Conservation (phyloP, 148 eudicot genomes). For the Chenopodium formosanum region DNA sequence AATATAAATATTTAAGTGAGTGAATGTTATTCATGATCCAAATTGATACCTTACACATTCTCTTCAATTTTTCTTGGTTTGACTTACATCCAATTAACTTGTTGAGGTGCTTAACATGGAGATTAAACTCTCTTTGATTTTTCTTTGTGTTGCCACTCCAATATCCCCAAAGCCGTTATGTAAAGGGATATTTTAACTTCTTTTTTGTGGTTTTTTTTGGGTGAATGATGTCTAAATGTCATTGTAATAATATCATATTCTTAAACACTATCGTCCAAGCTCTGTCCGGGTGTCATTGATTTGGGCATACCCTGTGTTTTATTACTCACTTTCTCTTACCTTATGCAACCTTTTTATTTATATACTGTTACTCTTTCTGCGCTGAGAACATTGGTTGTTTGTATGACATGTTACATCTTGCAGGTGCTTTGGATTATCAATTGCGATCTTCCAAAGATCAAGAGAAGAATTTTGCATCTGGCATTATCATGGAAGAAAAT, state of each 20-base stretch:
- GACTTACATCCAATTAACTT: background rate
- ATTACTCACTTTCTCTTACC: background rate
- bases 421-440: slow-evolving; percentile 18
- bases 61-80: background rate
- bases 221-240: too few species aligned
- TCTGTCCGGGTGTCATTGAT: background rate
- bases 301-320: background rate
- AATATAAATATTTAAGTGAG: too few species aligned
- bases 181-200: background rate
- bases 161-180: background rate
- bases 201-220: background rate
- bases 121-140: background rate
- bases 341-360: background rate
- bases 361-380: background rate
- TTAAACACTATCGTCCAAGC: background rate
- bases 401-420: background rate
- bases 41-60: background rate
- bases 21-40: background rate
- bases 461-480: slow-evolving; percentile 31
- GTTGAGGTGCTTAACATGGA: background rate
- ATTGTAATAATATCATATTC: background rate
- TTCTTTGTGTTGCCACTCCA: background rate
- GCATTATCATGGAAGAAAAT: slow-evolving; percentile 28
- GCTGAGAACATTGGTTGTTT: background rate
- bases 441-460: slow-evolving; percentile 27